phyloP scores from a whole-genome alignment of 345 rosid genomes.

The Dimocarpus longan region DNA sequence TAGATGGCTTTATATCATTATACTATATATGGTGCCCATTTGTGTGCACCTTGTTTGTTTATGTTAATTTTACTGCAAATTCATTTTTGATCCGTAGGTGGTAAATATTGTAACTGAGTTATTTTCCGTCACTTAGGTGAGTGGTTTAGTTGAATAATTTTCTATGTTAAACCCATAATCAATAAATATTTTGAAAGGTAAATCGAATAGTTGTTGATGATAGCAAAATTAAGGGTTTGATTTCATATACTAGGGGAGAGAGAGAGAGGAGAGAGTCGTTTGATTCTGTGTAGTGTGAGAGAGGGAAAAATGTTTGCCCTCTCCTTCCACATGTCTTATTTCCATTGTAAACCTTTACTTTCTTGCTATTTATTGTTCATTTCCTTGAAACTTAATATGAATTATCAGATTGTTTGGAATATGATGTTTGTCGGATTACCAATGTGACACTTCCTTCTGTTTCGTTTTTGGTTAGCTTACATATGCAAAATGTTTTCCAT shows the following conservation, averaged over 20 bases:
- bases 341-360: not conserved
- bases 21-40: not conserved
- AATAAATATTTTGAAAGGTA: not conserved
- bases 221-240: not conserved
- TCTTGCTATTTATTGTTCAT: not conserved
- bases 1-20: not conserved
- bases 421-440: conserved; percentile 6
- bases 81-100: not conserved
- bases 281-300: not conserved
- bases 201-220: not conserved
- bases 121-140: not conserved
- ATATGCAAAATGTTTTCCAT: conserved; percentile 78
- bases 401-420: not conserved
- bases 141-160: not conserved
- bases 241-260: not conserved
- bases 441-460: conserved; percentile 18
- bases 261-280: not conserved
- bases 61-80: not conserved
- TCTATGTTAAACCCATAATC: not conserved
- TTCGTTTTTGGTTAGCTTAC: conserved; percentile 55
- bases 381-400: not conserved
- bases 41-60: not conserved
- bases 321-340: not conserved
- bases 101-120: not conserved
- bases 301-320: not conserved